Evolutionary conservation across 331 rosid genomes (phyloP), one percentile per base, ranked within the genome.

Genomic region (Spiraea crenata): DNA sequence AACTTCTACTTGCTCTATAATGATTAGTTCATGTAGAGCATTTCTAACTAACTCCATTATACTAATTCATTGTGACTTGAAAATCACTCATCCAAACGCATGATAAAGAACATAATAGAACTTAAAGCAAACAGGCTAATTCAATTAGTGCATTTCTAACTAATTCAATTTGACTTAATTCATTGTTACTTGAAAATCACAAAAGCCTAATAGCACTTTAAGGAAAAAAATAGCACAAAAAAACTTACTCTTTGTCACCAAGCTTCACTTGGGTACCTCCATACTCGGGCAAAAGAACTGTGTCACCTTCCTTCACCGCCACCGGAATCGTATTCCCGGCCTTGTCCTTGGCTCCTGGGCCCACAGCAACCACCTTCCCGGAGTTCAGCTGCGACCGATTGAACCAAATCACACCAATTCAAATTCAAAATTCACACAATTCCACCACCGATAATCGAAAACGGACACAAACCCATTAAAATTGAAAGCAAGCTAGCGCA

Each of bases 191-290:
- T 25, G 31, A 25, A 25, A 25, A 25, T 2, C 31, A 25, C 31
- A 25, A 25, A 2, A 25, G 2, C 31, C 1, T 25, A 25, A 25
- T 25, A 25, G 31, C 31, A 25, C 31, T n/a, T n/a, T n/a, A n/a
- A n/a, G n/a, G n/a, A n/a, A n/a, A 40, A 9, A 2, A 1, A 35
- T 3, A 31, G 45, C n/a, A 65, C 51, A 55, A 67, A 55, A 17
- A 69, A 42, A 17, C 89, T 44, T 87, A 92, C 98, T 85, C 97
- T 84, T 88, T 93, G 44, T 93, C 98, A 41, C 82, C 86, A 19
- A 93, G 98, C 86, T 93, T 93, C 44, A 93, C 84, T 63, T 87
- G 88, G 42, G 93, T 80, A 15, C 98, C 97, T 7, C 98, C 98
- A n/a, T 85, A 93, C 10, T 93, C 98, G 3, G 98, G 97, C 80